A percentile compares a stretch with the other conserved stretches of the same genome.
Evolutionary conservation across 164 flowering plant genomes (phyloP).

Genomic region (Vitis rotundifolia): DNA sequence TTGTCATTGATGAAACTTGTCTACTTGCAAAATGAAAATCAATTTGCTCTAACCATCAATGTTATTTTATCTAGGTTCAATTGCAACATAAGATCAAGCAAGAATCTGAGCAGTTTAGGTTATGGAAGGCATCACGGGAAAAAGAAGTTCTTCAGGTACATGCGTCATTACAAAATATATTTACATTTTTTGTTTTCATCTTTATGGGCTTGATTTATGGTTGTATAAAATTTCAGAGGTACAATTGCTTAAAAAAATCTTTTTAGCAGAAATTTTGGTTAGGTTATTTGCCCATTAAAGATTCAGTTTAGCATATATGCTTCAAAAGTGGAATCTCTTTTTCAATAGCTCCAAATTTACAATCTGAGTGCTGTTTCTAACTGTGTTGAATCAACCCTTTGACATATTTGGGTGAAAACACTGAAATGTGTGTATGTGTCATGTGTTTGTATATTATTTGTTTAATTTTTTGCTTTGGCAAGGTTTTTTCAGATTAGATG

Average conservation of each 20-base stretch:
- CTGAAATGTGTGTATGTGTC: neutral
- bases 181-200: neutral
- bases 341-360: too few species aligned
- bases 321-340: neutral
- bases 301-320: too few species aligned
- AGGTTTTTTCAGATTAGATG: neutral
- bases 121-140: conserved; percentile 92
- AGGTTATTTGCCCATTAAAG: too few species aligned
- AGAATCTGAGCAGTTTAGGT: conserved; percentile 93
- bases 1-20: neutral
- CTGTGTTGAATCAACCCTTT: too few species aligned
- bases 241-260: neutral
- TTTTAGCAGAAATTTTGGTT: too few species aligned
- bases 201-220: neutral
- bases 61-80: conserved; percentile 62
- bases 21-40: neutral
- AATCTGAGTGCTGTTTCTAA: too few species aligned
- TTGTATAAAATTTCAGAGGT: neutral
- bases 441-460: neutral
- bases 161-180: neutral
- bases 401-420: too few species aligned
- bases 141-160: conserved; percentile 97
- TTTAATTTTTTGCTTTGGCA: neutral
- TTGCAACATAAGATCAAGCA: conserved; percentile 97
- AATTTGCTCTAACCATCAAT: neutral